phyloP scores from a whole-genome alignment of 345 rosid genomes.

The Brassica cretica region DNA sequence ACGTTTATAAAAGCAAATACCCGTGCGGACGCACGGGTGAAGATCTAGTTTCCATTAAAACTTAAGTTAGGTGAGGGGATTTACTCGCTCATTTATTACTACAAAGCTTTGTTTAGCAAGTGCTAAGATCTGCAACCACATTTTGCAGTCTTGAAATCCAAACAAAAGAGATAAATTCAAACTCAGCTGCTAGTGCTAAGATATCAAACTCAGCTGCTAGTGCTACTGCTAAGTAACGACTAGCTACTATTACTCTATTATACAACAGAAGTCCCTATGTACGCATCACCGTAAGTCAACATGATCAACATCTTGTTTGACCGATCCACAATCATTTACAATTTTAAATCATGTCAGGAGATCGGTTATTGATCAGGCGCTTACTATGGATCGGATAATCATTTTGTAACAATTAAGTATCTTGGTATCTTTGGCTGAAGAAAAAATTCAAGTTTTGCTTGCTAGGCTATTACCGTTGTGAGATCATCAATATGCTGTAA shows the following conservation, averaged over 20 bases:
- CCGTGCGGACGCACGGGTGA: no score
- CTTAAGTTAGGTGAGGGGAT: no score
- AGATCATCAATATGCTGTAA: slow-evolving; percentile 8
- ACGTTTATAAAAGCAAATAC: no score
- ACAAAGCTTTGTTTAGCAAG: no score
- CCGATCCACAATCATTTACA: neutral
- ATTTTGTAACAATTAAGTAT: slow-evolving; percentile 2
- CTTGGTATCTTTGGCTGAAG: neutral
- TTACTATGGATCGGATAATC: slow-evolving; percentile 19
- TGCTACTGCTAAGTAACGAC: neutral
- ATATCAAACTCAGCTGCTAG: no score
- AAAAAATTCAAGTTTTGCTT: neutral
- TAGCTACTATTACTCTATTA: slow-evolving; percentile 18
- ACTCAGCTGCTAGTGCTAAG: no score
- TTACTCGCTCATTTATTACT: no score
- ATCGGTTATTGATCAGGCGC: slow-evolving; percentile 9
- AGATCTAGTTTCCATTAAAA: no score
- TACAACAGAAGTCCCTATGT: slow-evolving; percentile 3
- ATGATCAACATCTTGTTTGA: neutral
- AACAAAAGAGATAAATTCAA: no score
- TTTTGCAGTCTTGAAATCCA: no score
- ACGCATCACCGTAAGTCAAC: slow-evolving; percentile 10
- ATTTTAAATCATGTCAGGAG: neutral
- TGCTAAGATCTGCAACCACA: no score
- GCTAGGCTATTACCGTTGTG: neutral